These are phyloP conservation scores for Dimargaris cristalligena DNA, from an alignment of 192 early-diverging fungal species.

Conservation along the genomic window DNA sequence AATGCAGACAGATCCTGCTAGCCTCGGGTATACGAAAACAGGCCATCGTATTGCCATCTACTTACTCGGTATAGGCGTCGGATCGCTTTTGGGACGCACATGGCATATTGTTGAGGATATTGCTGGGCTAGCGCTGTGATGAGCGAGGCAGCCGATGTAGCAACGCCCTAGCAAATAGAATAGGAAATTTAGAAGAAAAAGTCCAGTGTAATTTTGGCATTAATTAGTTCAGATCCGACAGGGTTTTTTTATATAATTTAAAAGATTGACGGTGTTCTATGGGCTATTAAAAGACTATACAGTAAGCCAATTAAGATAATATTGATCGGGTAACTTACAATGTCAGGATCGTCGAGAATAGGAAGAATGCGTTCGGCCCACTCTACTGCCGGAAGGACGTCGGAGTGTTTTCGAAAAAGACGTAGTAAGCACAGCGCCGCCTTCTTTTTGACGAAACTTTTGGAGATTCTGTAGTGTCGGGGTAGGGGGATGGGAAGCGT, in stretches of 20 bases:
- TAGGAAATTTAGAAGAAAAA: no score
- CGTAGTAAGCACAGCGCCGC: constrained; percentile 84
- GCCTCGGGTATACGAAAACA: no score
- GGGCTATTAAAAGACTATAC: no score
- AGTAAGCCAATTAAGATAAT: background rate
- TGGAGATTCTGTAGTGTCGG: constrained; percentile 44
- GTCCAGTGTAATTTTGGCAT: no score
- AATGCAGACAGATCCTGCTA: no score
- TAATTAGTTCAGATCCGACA: no score
- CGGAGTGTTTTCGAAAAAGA: constrained; percentile 76
- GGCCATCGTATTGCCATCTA: constrained; percentile 20
- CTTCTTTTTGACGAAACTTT: constrained; percentile 92
- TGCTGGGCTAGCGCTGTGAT: constrained; percentile 82
- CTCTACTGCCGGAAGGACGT: constrained; percentile 66
- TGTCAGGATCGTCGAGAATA: constrained; percentile 75
- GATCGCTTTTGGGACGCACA: constrained; percentile 61
- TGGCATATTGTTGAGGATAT: constrained; percentile 64
- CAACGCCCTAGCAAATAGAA: constrained; percentile 78
- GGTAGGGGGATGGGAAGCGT: no score
- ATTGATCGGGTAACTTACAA: constrained; percentile 42
- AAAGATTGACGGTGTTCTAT: no score
- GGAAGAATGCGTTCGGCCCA: constrained; percentile 73
- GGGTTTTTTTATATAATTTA: no score
- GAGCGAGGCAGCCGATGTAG: constrained; percentile 64
- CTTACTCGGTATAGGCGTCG: constrained; percentile 57